phyloP scores from a whole-genome alignment of 768 basidiomycete genomes.

The Russula griseocarnosa region DNA sequence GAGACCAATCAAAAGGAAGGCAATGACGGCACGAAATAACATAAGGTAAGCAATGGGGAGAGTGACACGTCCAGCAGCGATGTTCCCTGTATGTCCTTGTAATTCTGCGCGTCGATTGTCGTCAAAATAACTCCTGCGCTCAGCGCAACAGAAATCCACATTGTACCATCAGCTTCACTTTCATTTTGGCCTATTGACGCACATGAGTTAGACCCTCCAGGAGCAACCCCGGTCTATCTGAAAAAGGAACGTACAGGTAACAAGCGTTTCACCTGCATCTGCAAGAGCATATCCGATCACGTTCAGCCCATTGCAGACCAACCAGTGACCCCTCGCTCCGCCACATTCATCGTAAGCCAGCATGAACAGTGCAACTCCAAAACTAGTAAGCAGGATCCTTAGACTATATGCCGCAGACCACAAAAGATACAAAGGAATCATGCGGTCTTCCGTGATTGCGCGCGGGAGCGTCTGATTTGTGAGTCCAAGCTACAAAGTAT shows the following conservation, averaged over 20 bases:
- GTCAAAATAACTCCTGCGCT: conserved; percentile 42
- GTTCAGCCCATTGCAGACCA: conserved; percentile 37
- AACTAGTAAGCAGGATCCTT: conserved; percentile 19
- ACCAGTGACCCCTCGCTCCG: conserved; percentile 33
- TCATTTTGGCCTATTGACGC: conserved; percentile 7
- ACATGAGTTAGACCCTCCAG: neutral
- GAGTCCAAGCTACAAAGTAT: conserved; percentile 34
- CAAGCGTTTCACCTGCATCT: conserved; percentile 38
- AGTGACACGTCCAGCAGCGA: conserved; percentile 39
- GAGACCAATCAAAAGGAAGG: conserved; percentile 42
- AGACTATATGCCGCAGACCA: conserved; percentile 30
- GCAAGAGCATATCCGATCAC: conserved; percentile 40
- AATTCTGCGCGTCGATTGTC: conserved; percentile 50
- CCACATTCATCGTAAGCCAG: conserved; percentile 33
- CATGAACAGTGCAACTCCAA: conserved; percentile 27
- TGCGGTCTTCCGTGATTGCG: conserved; percentile 31
- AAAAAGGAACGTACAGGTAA: conserved; percentile 34
- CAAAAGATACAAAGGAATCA: conserved; percentile 31
- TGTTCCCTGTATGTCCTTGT: conserved; percentile 44
- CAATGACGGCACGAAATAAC: conserved; percentile 34
- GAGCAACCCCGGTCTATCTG: too few species aligned
- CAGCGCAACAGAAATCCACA: conserved; percentile 35
- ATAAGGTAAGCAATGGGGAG: conserved; percentile 44
- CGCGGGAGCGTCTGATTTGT: conserved; percentile 34
- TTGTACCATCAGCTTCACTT: conserved; percentile 32